Evolutionary conservation across 2,329 filamentous ascomycete genomes (phyloP).

Genomic region (Monilinia vaccinii-corymbosi): DNA sequence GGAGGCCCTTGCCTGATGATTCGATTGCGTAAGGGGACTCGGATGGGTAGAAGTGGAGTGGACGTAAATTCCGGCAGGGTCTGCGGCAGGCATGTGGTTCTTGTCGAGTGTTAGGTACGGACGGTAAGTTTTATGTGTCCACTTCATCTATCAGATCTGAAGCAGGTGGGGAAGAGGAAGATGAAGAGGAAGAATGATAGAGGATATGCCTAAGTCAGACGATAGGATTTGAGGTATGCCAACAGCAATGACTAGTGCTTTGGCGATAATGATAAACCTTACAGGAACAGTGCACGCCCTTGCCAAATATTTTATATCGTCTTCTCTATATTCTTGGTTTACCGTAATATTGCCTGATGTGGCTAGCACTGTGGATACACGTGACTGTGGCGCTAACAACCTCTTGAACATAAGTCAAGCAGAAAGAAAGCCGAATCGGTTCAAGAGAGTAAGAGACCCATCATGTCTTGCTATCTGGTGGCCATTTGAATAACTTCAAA

Average conservation of each 20-base stretch:
- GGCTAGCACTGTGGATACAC: too few relatives aligned
- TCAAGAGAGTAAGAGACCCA: neutral
- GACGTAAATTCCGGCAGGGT: neutral
- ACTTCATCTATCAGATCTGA: neutral
- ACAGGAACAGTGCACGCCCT: too few relatives aligned
- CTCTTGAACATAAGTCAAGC: neutral
- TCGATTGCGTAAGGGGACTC: neutral
- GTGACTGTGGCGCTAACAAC: neutral
- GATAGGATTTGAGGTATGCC: conserved; percentile 9
- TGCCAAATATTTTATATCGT: too few relatives aligned
- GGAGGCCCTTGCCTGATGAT: neutral
- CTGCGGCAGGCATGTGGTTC: neutral
- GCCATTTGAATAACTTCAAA: conserved; percentile 3
- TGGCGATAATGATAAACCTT: neutral
- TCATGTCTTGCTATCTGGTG: conserved; percentile 4
- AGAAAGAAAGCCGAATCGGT: neutral
- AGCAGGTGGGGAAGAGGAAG: neutral
- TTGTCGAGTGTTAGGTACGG: neutral
- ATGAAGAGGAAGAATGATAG: neutral
- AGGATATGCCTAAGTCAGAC: conserved; percentile 3
- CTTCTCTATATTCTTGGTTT: too few relatives aligned
- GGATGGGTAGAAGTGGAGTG: neutral
- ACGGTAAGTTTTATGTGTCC: neutral
- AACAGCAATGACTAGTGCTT: neutral
- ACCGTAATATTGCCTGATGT: too few relatives aligned